Base-by-base conservation (phyloP, 2,329 filamentous ascomycete genomes). In the Cercospora sp. region DNA sequence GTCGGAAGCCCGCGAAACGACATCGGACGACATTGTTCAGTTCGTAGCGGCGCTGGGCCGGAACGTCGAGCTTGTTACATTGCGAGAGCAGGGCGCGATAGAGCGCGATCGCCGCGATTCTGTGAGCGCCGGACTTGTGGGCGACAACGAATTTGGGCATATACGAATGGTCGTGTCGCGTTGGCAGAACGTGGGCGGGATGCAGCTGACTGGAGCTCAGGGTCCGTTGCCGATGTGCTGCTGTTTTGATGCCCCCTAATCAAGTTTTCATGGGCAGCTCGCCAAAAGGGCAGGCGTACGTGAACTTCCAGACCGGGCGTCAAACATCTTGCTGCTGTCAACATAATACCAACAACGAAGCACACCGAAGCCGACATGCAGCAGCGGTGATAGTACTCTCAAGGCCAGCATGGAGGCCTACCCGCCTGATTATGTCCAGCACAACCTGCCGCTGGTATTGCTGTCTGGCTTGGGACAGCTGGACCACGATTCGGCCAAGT, bases 381-480 rank as follows among this genome's bases (percentile, higher is more conserved):
- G 61, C 61, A 53, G 45, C 53, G 45, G 20, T 10, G 26, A 36
- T 26, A 42, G 45, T 9, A 63, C 18, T 18, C 45, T 20, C 7
- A 42, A 36, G 55, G 60, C 30, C 61, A 61, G 31, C 31, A 95
- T 95, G 92, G 91, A 95, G 80, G 91, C 87, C 75, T 94, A 93
- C 81, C 91, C 91, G 64, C 79, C 82, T 67, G 90, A 90, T 80
- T 96, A 94, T 82, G 84, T 96, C 79, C 88, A 90, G 78, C 93
- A 95, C 81, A 96, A 95, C 81, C 86, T 96, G 75, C 94, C 94
- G 39, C 86, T 97, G 66, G 82, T 98, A 69, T 83, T 96, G 58
- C 86, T 96, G 36, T 93, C 93, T 42, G 95, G 94, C 12, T 85
- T 97, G 36, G 84, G 81, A 76, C 81, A 79, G 20, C 72, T 73